Evolutionary conservation across 208 protist species (phyloP).

Genomic region (Vickermania spadyakhi): DNA sequence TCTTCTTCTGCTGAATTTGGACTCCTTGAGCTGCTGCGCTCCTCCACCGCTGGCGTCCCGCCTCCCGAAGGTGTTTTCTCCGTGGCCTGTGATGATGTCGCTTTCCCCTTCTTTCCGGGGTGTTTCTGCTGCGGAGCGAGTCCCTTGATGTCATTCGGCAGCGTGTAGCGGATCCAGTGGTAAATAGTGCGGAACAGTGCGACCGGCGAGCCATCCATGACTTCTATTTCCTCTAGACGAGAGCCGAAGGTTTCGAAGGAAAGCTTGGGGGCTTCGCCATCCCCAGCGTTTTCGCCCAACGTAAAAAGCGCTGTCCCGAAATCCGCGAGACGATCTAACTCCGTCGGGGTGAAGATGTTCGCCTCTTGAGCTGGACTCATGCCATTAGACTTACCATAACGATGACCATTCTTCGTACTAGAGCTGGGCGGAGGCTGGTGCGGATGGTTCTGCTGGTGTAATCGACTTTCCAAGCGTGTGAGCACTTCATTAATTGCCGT

Average conservation of each 20-base stretch:
- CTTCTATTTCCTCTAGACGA: constrained; percentile 10
- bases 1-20: too few species aligned
- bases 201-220: constrained; percentile 7
- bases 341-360: constrained; percentile 34
- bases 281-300: constrained; percentile 2
- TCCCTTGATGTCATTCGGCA: not conserved
- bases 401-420: too few species aligned
- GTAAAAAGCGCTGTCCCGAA: constrained; percentile 63
- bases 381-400: too few species aligned
- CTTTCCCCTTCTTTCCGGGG: too few species aligned
- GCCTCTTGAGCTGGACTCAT: too few species aligned
- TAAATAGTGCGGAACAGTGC: not conserved
- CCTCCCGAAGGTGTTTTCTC: too few species aligned
- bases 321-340: constrained; percentile 46
- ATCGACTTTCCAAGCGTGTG: constrained; percentile 45
- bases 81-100: too few species aligned
- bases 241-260: not conserved
- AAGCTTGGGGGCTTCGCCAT: not conserved
- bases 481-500: constrained; percentile 59
- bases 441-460: too few species aligned
- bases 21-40: too few species aligned
- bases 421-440: not conserved
- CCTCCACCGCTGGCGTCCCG: too few species aligned
- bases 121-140: not conserved
- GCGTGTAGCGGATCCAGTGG: not conserved